Percentiles rank a stretch among this genome's conserved stretches.
These are phyloP conservation scores for Pseudocercospora eumusae DNA, from an alignment of 2,329 filamentous ascomycete genomes.

Conservation along the genomic window DNA sequence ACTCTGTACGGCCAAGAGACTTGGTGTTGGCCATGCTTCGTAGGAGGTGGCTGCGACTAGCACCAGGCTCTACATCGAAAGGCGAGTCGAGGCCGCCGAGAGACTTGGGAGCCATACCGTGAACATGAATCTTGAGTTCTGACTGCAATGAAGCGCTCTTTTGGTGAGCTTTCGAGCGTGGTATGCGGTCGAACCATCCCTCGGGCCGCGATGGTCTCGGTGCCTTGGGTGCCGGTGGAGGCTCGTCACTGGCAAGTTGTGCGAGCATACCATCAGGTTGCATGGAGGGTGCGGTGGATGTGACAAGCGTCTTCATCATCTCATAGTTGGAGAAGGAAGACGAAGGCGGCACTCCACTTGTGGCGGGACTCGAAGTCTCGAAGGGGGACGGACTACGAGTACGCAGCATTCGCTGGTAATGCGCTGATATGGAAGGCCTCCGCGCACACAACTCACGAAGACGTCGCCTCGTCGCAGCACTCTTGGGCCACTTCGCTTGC, in stretches of 20 bases:
- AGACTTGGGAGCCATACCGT: conserved; percentile 29
- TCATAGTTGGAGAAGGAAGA: conserved; percentile 51
- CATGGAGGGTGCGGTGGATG: conserved; percentile 56
- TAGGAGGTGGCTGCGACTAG: conserved; percentile 36
- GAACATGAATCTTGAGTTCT: conserved; percentile 43
- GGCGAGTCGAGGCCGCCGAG: conserved; percentile 45
- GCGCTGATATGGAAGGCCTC: conserved; percentile 63
- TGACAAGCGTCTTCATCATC: conserved; percentile 54
- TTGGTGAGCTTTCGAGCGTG: conserved; percentile 52
- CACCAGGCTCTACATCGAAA: conserved; percentile 40
- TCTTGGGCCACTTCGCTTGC: conserved; percentile 57
- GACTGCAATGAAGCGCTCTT: conserved; percentile 55
- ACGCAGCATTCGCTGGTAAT: conserved; percentile 64
- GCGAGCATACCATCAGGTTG: conserved; percentile 52
- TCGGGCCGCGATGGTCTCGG: conserved; percentile 37
- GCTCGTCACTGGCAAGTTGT: conserved; percentile 45
- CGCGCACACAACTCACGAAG: conserved; percentile 62
- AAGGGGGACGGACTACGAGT: conserved; percentile 63
- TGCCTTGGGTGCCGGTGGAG: conserved; percentile 18
- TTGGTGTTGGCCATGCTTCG: conserved; percentile 40
- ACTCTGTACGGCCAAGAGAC: conserved; percentile 37
- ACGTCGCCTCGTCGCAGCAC: conserved; percentile 59
- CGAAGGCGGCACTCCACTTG: conserved; percentile 32
- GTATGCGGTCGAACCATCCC: conserved; percentile 46
- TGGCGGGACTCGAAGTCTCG: conserved; percentile 42